Evolutionary conservation across 768 basidiomycete species (phyloP), one percentile per base, ranked within the genome.

Genomic region (Leccinum rimulosum): DNA sequence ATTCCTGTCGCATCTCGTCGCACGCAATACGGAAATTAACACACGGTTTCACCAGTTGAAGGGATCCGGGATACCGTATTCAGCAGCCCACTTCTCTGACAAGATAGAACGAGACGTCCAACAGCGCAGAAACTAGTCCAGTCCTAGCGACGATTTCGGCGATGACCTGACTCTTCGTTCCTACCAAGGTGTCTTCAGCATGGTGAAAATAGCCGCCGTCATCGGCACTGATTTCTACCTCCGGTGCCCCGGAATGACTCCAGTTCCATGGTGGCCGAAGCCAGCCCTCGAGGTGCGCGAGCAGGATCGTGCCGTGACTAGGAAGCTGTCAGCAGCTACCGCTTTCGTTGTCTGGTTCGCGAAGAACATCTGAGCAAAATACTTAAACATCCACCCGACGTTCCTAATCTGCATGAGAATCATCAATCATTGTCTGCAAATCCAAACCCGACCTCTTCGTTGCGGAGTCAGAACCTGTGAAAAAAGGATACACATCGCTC

Each of bases 121-220:
- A 17, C 8, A 54, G 59, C 4, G 15, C 53, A 9, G 52, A 50
- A 27, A 60, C 55, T 28, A 31, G 25, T 14, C 63, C 63, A n/a
- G 57, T 69, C 43, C 62, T 47, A 12, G 60, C 59, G 22, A 71
- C 7, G 52, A 55, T 14, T 14, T 50, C 51, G 0, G 55, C 50
- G 14, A 54, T 9, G 8, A 14, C 8, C 7, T 54, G 59, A 47
- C 5, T 45, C n/a, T 50, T 48, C 3, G 22, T 25, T 36, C 55
- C 54, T 56, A 31, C 1, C 14, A 14, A 6, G 30, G 17, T 3
- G 48, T 15, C 6, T 22, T 58, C 36, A 59, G 30, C 7, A 14
- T 14, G 9, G 45, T 17, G 9, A 43, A 6, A 28, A 50, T 22
- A 5, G 11, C 8, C 12, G 6, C 30, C 45, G 14, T 12, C 3